A percentile compares a stretch with the other conserved stretches of the same genome.
Evolutionary conservation across 495 filamentous ascomycete genomes (phyloP).

Genomic region (Aspergillus mulundensis): DNA sequence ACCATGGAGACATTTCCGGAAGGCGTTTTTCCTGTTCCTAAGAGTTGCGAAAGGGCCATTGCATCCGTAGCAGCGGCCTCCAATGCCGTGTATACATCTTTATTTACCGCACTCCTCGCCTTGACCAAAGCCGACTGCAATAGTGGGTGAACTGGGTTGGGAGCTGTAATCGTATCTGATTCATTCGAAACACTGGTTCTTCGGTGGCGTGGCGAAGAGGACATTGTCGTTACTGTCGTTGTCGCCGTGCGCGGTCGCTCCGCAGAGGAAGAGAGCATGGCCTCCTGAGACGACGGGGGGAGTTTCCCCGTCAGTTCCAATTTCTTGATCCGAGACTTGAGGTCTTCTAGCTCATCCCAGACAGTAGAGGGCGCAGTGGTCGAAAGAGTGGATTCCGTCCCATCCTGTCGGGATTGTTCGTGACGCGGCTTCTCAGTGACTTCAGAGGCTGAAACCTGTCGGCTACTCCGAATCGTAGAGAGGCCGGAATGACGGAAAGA

Average conservation of each 20-base stretch:
- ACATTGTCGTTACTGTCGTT: constrained; percentile 89
- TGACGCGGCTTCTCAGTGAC: constrained; percentile 33
- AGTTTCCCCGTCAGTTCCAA: constrained; percentile 88
- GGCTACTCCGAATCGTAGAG: constrained; percentile 47
- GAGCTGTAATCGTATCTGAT: constrained; percentile 25
- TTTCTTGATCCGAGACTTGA: constrained; percentile 88
- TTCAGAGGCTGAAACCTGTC: constrained; percentile 47
- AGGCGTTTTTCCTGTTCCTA: constrained; percentile 65
- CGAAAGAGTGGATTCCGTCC: constrained; percentile 79
- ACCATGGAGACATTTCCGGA: constrained; percentile 57
- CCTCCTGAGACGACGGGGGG: constrained; percentile 73
- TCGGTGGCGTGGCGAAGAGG: constrained; percentile 73
- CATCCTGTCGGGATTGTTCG: constrained; percentile 52
- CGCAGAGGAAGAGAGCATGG: constrained; percentile 66
- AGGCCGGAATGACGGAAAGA: constrained; percentile 53
- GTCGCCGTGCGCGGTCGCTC: constrained; percentile 88
- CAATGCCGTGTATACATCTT: constrained; percentile 74
- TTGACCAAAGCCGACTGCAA: constrained; percentile 77
- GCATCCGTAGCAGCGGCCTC: constrained; percentile 82
- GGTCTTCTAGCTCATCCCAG: constrained; percentile 95
- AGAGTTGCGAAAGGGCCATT: constrained; percentile 65
- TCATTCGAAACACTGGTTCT: constrained; percentile 49
- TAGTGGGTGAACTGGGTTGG: constrained; percentile 63
- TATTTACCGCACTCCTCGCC: constrained; percentile 59
- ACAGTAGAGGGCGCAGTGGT: constrained; percentile 87